Base-by-base conservation (phyloP, 2,329 filamentous ascomycete species). In the Penicillium rolfsii region DNA sequence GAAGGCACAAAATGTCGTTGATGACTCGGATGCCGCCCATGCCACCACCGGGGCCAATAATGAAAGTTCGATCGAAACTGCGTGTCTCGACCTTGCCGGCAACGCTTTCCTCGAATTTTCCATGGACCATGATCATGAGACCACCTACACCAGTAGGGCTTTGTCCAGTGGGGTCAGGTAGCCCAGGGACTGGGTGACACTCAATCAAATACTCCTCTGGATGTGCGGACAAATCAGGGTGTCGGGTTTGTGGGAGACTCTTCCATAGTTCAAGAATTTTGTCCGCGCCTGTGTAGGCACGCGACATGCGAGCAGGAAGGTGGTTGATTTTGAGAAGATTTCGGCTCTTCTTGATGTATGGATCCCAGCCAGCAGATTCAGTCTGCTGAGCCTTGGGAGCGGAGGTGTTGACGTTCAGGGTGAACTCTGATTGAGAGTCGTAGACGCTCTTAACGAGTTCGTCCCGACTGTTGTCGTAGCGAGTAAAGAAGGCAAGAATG, bases 21-120 rank as follows among this genome's bases (percentile, higher is more conserved):
- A 93, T 83, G 40, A 97, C 89, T 52, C 91, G 85, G 58, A 96
- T 84, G 19, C 86, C 85, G 49, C 83, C 81, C 5, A 87, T 83
- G 0, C 87, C 85, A 36, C 83, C 83, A 35, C 90, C 91, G 1
- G 92, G 91, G 0, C 91, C 91, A 19, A 96, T 82, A 43, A 93
- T 80, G 72, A 96, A 92, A 0, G 87, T 90, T 54, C 93, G 87
- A 57, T 93, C 91, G 76, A 96, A 96, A 74, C 89, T 92, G 62
- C 92, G 88, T 11, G 76, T 77, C 67, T 88, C 86, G 40, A 86
- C 82, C 46, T 84, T 84, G 48, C 84, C 82, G 52, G 83, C 80
- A 24, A 82, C 84, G 19, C 88, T 80, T 72, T 97, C 93, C 52
- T 94, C 88, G 62, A 92, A 96, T 70, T 94, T 90, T 64, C 92